phyloP scores from a whole-genome alignment of 2,329 filamentous ascomycete genomes.

The Colletotrichum eleusines region DNA sequence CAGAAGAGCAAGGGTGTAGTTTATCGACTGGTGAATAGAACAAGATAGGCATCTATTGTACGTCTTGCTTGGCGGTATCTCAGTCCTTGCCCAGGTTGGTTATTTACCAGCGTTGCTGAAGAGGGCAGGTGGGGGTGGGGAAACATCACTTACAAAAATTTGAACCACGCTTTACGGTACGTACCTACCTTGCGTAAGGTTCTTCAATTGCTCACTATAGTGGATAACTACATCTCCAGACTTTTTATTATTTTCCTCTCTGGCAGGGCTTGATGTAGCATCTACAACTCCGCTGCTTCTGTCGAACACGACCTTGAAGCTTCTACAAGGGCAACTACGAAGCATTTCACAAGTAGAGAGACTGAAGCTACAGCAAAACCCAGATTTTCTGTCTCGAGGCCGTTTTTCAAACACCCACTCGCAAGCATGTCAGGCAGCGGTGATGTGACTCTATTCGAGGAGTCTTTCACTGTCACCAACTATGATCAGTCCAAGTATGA shows the following conservation, averaged over 20 bases:
- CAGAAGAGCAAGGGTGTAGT: neutral
- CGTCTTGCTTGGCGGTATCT: neutral
- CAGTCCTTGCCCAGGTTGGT: neutral
- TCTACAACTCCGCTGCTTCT: neutral
- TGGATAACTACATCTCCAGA: constrained; percentile 12
- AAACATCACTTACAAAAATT: constrained; percentile 39
- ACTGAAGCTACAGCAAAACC: neutral
- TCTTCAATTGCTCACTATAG: constrained; percentile 14
- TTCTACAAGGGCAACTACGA: neutral
- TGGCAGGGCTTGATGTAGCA: neutral
- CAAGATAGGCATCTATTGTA: neutral
- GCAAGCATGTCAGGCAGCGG: constrained; percentile 68
- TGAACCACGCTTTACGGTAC: constrained; percentile 13
- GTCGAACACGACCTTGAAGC: constrained; percentile 1
- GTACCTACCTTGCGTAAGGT: neutral
- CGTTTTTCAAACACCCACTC: neutral
- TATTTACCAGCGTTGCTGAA: constrained; percentile 43
- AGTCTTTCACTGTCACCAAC: constrained; percentile 85
- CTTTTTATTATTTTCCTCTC: constrained; percentile 8
- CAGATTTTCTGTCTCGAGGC: neutral
- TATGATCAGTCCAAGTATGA: constrained; percentile 93
- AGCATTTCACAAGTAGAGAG: neutral
- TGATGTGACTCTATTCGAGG: constrained; percentile 94
- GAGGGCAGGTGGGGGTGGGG: constrained; percentile 43
- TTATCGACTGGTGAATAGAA: neutral